Base-by-base conservation (phyloP, 768 basidiomycete genomes). In the Leccinum broughii region DNA sequence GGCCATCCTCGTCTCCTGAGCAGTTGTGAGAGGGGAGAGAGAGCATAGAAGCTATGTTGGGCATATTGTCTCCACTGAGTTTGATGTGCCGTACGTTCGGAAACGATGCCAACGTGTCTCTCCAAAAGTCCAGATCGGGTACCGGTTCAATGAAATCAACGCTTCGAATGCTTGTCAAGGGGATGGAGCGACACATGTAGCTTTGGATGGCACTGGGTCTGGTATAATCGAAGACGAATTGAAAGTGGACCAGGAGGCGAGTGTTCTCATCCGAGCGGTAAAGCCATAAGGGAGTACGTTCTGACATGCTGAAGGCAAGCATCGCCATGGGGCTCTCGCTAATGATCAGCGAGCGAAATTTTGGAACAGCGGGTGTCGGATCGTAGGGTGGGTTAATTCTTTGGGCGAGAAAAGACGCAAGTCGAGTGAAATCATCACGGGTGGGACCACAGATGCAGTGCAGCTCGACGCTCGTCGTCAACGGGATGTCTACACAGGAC, bases 401-500 rank as follows among this genome's bases (percentile, higher is more conserved):
- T 22, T 54, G 55, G 24, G 46, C 24, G 39, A 63, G 55, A 14
- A 57, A 10, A 4, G 55, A 34, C 35, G 24, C 48, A 6, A 62
- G 34, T 20, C 3, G n/a, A 11, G 22, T 3, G 32, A 48, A 24
- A 32, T 56, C 35, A 2, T 53, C 11, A 20, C 20, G 32, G 39
- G 17, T 2, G 17, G 6, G 15, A 9, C 39, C 9, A 41, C 17
- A 3, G 0, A 2, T 3, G 17, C 17, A n/a, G n/a, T 4, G 7
- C 8, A 41, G 17, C 39, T 41, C 8, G 17, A 59, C 15, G 4
- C 26, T 22, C 3, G 55, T 41, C 20, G 24, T 26, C 17, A 20
- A 22, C 15, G 58, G 50, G 22, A 64, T 24, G n/a, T 59, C 13
- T 13, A 59, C n/a, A 20, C n/a, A 37, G 5, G 64, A 59, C 6